These are phyloP conservation scores for Boletus rufocinnamomeus DNA, from an alignment of 768 basidiomycete species.

Conservation along the genomic window DNA sequence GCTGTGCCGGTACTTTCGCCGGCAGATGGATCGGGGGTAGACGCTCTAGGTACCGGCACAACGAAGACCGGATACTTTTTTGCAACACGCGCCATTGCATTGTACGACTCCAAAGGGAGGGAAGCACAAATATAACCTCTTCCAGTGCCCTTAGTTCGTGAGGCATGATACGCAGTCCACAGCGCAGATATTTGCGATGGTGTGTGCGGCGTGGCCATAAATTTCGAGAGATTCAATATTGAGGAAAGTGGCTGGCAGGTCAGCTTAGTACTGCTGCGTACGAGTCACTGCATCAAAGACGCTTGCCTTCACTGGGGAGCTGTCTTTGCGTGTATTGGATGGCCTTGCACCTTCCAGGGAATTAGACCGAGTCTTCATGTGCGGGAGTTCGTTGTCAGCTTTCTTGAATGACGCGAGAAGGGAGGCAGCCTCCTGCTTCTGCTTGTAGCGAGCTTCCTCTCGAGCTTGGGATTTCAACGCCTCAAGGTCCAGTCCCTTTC, in stretches of 20 bases:
- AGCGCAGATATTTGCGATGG: conserved; percentile 73
- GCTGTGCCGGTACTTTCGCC: conserved; percentile 41
- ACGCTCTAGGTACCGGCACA: conserved; percentile 70
- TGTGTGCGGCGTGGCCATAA: conserved; percentile 69
- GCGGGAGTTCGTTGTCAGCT: conserved; percentile 9
- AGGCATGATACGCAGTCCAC: conserved; percentile 89
- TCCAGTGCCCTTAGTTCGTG: conserved; percentile 77
- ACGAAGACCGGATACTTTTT: conserved; percentile 76
- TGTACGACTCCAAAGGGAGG: conserved; percentile 72
- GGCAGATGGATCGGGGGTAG: conserved; percentile 27
- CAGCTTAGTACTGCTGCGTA: not conserved
- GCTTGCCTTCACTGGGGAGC: conserved; percentile 65
- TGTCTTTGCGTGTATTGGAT: conserved; percentile 51
- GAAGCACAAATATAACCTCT: conserved; percentile 85
- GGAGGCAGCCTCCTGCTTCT: conserved; percentile 22
- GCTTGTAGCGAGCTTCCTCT: conserved; percentile 36
- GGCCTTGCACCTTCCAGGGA: conserved; percentile 5
- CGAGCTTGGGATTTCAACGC: conserved; percentile 36
- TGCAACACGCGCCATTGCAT: conserved; percentile 64
- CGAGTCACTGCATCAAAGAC: not conserved
- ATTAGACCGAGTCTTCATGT: conserved; percentile 9
- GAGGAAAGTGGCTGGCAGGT: conserved; percentile 68
- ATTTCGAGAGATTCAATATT: conserved; percentile 74
- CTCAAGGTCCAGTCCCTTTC: conserved; percentile 45
- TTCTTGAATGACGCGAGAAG: conserved; percentile 19